Conservation (phyloP, 2,329 filamentous ascomycete species). For the Diaporthe vexans region DNA sequence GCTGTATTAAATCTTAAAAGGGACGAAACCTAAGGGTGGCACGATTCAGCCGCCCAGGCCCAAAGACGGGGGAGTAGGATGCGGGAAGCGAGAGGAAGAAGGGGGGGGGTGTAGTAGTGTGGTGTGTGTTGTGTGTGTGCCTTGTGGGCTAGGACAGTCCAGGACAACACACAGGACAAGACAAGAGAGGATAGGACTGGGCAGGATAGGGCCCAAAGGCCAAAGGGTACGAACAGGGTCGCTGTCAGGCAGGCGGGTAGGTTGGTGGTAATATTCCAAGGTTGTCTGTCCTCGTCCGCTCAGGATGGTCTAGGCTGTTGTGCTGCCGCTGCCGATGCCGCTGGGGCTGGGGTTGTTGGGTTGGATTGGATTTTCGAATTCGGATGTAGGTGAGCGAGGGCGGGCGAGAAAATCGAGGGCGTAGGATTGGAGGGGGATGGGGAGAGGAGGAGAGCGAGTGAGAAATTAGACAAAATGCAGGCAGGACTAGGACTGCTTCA, state of each 20-base stretch:
- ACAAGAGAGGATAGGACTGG: not conserved
- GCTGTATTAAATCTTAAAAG: conserved; percentile 38
- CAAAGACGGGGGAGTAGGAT: conserved; percentile 32
- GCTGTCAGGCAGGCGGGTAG: not conserved
- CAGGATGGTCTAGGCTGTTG: conserved; percentile 2
- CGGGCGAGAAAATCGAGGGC: conserved; percentile 19
- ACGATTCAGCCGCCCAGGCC: conserved; percentile 37
- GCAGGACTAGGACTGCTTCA: conserved; percentile 28
- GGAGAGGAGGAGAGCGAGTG: conserved; percentile 35
- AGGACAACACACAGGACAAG: not conserved
- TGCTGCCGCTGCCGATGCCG: conserved; percentile 13
- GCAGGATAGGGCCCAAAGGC: conserved; percentile 24
- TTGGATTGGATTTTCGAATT: conserved; percentile 3
- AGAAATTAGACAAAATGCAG: conserved; percentile 41
- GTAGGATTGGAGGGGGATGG: conserved; percentile 24
- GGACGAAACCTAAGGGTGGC: conserved; percentile 37
- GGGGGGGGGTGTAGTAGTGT: not conserved
- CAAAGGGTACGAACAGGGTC: conserved; percentile 20
- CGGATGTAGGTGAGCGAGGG: conserved; percentile 10
- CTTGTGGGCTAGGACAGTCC: conserved; percentile 25
- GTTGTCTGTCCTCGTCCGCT: conserved; percentile 9
- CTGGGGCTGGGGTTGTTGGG: conserved; percentile 4
- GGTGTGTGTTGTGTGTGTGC: not conserved
- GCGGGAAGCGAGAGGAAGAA: conserved; percentile 17
- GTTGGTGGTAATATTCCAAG: not conserved